Evolutionary conservation across 306 rosid genomes (phyloP).

Genomic region (Fagus crenata): DNA sequence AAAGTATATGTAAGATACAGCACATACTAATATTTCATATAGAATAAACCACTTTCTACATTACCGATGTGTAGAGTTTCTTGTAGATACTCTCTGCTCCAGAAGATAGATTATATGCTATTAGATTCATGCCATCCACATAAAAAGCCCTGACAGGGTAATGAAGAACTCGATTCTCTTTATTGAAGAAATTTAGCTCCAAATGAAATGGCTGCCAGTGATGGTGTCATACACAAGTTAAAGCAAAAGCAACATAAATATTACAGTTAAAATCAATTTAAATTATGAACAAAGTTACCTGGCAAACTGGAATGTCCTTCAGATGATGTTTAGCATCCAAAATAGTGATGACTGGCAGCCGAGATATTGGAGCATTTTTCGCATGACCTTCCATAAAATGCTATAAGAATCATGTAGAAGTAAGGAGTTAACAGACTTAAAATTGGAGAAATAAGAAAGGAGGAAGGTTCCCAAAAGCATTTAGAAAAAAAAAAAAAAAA

Average conservation of each 20-base stretch:
- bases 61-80: conserved; percentile 87
- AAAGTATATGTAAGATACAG: conserved; percentile 23
- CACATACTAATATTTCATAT: conserved; percentile 21
- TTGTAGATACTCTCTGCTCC: conserved; percentile 80
- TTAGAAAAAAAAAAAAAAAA: not conserved
- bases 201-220: conserved; percentile 82
- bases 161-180: conserved; percentile 92
- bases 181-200: conserved; percentile 95
- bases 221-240: conserved; percentile 31
- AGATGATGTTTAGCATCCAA: conserved; percentile 79
- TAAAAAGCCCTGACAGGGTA: conserved; percentile 91
- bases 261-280: conserved; percentile 27
- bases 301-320: conserved; percentile 82
- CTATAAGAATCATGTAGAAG: conserved; percentile 49
- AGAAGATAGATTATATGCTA: conserved; percentile 75
- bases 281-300: conserved; percentile 45
- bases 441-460: not conserved
- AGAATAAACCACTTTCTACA: conserved; percentile 28
- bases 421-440: not conserved
- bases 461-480: conserved; percentile 5
- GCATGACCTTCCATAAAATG: conserved; percentile 98
- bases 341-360: conserved; percentile 84
- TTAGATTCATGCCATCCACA: conserved; percentile 79
- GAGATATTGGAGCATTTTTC: conserved; percentile 84
- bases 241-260: conserved; percentile 25